phyloP scores from a whole-genome alignment of 495 filamentous ascomycete genomes.

The Aspergillus nidulans region DNA sequence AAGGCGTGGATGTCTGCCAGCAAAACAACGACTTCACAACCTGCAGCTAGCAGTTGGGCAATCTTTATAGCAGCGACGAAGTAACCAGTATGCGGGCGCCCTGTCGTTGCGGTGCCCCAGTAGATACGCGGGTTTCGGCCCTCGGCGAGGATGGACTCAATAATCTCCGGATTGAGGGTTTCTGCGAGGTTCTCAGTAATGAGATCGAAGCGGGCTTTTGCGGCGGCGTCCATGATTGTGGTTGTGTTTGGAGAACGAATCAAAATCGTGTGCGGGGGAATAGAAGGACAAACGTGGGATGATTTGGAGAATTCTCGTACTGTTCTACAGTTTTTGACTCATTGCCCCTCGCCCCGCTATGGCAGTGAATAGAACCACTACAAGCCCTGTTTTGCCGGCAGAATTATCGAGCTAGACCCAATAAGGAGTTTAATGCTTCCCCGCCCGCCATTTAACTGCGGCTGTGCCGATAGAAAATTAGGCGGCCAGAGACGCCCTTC shows the following conservation, averaged over 20 bases:
- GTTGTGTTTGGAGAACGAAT: background rate
- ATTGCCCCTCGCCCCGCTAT: background rate
- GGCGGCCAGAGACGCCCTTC: background rate
- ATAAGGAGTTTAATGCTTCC: too few species aligned
- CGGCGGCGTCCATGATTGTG: constrained; percentile 4
- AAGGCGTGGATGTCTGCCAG: constrained; percentile 66
- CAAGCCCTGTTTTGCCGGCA: too few species aligned
- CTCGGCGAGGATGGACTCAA: constrained; percentile 68
- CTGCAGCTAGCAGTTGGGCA: constrained; percentile 79
- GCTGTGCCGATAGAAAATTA: too few species aligned
- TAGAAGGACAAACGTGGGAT: background rate
- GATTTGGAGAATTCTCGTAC: background rate
- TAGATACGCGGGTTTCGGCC: constrained; percentile 72
- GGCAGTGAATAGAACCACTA: too few species aligned
- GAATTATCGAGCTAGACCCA: too few species aligned
- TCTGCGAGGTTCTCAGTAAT: constrained; percentile 81
- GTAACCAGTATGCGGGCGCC: constrained; percentile 77
- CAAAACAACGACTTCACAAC: constrained; percentile 75
- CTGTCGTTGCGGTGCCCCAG: constrained; percentile 87
- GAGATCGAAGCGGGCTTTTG: constrained; percentile 48
- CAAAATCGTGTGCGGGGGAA: background rate
- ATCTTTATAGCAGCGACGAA: constrained; percentile 73
- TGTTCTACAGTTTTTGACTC: background rate
- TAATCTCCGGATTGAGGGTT: constrained; percentile 79
- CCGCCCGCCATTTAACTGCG: too few species aligned